These are phyloP conservation scores for Suillus brevipes DNA, from an alignment of 768 basidiomycete species.

Conservation along the genomic window DNA sequence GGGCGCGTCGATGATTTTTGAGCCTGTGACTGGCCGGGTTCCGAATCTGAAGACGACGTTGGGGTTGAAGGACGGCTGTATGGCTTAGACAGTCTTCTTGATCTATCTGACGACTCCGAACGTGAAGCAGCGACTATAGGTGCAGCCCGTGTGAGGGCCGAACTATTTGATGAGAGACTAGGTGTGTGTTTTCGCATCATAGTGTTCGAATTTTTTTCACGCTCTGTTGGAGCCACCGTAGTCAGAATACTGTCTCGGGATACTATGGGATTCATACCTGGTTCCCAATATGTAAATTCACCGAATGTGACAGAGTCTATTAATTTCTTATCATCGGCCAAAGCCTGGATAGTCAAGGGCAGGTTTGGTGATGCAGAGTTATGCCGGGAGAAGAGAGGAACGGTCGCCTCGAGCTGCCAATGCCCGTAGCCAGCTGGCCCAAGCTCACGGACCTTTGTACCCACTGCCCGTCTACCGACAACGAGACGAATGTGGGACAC, in stretches of 20 bases:
- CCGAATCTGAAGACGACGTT: slow-evolving; percentile 41
- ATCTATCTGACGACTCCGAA: slow-evolving; percentile 19
- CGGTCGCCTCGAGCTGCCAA: slow-evolving; percentile 67
- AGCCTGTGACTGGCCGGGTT: slow-evolving; percentile 32
- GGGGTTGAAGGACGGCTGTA: slow-evolving; percentile 41
- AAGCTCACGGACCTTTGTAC: slow-evolving; percentile 62
- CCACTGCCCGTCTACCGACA: slow-evolving; percentile 66
- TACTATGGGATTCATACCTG: slow-evolving; percentile 33
- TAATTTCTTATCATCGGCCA: slow-evolving; percentile 51
- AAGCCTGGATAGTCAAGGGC: slow-evolving; percentile 61
- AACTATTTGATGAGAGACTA: slow-evolving; percentile 3
- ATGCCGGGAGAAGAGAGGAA: slow-evolving; percentile 53
- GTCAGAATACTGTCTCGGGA: neutral
- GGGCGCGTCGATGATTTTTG: slow-evolving; percentile 6
- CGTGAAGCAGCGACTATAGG: slow-evolving; percentile 14
- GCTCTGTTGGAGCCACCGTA: slow-evolving; percentile 7
- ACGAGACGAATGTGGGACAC: slow-evolving; percentile 70
- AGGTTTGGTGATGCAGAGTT: slow-evolving; percentile 42
- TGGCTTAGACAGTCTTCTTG: slow-evolving; percentile 41
- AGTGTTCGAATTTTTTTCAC: neutral
- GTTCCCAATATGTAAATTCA: slow-evolving; percentile 63
- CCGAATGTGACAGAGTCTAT: slow-evolving; percentile 72
- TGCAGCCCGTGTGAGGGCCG: neutral
- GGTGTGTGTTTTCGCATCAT: slow-evolving; percentile 6
- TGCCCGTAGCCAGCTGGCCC: slow-evolving; percentile 46